Evolutionary conservation across 2,329 filamentous ascomycete species (phyloP).

Genomic region (Phoma sp.): DNA sequence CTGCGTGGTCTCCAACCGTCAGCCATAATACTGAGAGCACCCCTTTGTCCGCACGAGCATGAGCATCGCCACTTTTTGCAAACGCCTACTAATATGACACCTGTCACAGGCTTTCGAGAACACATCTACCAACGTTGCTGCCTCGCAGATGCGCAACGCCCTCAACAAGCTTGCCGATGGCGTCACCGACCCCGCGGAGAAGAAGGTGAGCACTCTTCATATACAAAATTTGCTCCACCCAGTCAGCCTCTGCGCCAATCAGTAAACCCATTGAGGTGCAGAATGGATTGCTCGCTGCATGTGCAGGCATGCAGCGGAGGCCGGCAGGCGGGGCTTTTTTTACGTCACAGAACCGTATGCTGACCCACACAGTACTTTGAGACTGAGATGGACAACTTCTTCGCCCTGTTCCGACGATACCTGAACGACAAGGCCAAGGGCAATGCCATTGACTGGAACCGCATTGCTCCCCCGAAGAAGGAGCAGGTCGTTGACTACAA

Average conservation of each 20-base stretch:
- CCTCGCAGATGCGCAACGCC: constrained; percentile 98
- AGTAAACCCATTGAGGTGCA: neutral
- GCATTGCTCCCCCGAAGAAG: constrained; percentile 90
- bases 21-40: too few relatives aligned
- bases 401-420: constrained; percentile 96
- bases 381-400: constrained; percentile 99
- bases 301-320: constrained; percentile 3
- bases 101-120: constrained; percentile 89
- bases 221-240: neutral
- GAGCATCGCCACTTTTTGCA: too few relatives aligned
- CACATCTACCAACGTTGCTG: constrained; percentile 96
- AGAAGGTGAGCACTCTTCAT: constrained; percentile 68
- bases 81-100: constrained; percentile 11
- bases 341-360: constrained; percentile 19
- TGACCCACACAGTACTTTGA: constrained; percentile 75
- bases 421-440: constrained; percentile 99
- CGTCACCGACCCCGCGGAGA: constrained; percentile 76
- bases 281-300: neutral
- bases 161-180: constrained; percentile 91
- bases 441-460: constrained; percentile 94
- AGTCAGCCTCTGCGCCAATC: neutral
- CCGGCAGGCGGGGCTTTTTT: constrained; percentile 15
- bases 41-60: too few relatives aligned
- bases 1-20: too few relatives aligned
- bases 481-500: constrained; percentile 96